A percentile compares a stretch with the other conserved stretches of the same genome.
Conservation (phyloP, 2,329 filamentous ascomycete species). For the Byssothecium circinans region DNA sequence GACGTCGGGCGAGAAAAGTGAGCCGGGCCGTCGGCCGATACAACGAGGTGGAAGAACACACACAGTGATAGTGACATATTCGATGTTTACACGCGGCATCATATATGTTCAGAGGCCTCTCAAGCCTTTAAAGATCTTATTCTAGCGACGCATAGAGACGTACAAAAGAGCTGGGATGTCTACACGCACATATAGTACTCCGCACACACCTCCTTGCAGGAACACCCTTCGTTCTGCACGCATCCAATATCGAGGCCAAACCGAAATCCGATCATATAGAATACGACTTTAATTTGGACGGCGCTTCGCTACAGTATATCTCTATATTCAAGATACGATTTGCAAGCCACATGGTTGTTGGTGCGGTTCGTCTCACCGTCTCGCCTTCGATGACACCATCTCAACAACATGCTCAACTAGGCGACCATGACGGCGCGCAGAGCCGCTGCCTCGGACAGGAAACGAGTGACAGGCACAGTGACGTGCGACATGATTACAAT, state of each 20-base stretch:
- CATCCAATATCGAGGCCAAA: too few relatives aligned
- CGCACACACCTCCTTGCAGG: too few relatives aligned
- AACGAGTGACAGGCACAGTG: constrained; percentile 2
- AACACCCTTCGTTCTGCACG: too few relatives aligned
- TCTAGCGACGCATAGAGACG: too few relatives aligned
- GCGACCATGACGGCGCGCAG: not conserved
- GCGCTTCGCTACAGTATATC: not conserved
- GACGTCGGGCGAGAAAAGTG: not conserved
- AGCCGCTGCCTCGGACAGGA: constrained; percentile 3
- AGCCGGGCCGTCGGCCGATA: not conserved
- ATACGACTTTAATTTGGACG: not conserved
- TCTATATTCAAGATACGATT: not conserved
- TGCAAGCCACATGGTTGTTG: not conserved
- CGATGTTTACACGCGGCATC: too few relatives aligned
- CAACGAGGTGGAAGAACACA: too few relatives aligned
- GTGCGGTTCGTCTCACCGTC: not conserved
- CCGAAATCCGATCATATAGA: too few relatives aligned
- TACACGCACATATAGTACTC: too few relatives aligned
- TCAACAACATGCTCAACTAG: constrained; percentile 1
- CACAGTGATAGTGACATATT: too few relatives aligned
- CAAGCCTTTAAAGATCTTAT: too few relatives aligned
- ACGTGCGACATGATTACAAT: not conserved
- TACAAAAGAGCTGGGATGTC: too few relatives aligned
- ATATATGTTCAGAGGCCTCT: too few relatives aligned
- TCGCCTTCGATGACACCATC: constrained; percentile 9